A percentile compares a stretch with the other conserved stretches of the same genome.
These are phyloP conservation scores for Exophiala xenobiotica DNA, from an alignment of 2,329 filamentous ascomycete species.

Conservation along the genomic window DNA sequence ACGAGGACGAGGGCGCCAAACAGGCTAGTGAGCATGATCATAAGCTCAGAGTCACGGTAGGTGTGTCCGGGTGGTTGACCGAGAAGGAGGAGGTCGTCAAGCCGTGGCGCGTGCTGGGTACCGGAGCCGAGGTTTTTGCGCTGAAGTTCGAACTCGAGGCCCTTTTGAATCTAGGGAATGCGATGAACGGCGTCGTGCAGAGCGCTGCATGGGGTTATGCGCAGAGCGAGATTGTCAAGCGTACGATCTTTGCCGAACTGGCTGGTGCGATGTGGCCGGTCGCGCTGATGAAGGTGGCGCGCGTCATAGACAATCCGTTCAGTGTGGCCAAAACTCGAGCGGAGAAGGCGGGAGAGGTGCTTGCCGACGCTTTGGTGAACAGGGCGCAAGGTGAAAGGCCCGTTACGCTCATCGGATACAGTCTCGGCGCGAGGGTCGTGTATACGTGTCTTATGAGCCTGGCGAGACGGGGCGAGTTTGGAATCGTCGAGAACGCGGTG, in stretches of 20 bases:
- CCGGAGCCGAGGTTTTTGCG: constrained; percentile 74
- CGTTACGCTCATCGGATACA: constrained; percentile 78
- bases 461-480: constrained; percentile 76
- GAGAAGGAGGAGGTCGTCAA: constrained; percentile 69
- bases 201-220: constrained; percentile 79
- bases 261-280: constrained; percentile 70
- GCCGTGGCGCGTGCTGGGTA: constrained; percentile 75
- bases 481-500: constrained; percentile 78
- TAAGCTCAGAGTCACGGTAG: constrained; percentile 77
- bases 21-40: constrained; percentile 51
- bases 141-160: constrained; percentile 80
- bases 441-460: constrained; percentile 77
- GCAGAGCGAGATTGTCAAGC: constrained; percentile 71
- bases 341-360: constrained; percentile 74
- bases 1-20: constrained; percentile 41
- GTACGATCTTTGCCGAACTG: constrained; percentile 67
- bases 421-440: constrained; percentile 76
- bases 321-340: constrained; percentile 72
- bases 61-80: constrained; percentile 77
- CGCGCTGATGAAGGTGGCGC: constrained; percentile 63
- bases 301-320: constrained; percentile 78
- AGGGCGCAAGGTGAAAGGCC: constrained; percentile 78
- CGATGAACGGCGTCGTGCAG: constrained; percentile 73
- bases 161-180: constrained; percentile 72
- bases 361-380: constrained; percentile 80